These are phyloP conservation scores for Alternaria brassicicola DNA, from an alignment of 2,329 filamentous ascomycete genomes.

Conservation along the genomic window DNA sequence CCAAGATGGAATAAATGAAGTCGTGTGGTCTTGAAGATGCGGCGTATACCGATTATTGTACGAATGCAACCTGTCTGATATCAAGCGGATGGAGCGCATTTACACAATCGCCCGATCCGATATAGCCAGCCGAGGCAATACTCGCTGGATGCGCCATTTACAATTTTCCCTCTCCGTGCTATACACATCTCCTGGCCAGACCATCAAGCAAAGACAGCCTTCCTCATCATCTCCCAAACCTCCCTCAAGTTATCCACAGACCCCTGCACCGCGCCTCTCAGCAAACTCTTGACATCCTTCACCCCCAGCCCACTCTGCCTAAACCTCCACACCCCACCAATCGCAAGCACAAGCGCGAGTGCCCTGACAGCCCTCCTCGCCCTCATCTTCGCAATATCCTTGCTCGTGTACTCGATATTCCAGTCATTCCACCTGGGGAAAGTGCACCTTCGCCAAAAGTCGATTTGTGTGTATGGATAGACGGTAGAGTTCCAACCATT, in stretches of 20 bases:
- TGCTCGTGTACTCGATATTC: constrained; percentile 58
- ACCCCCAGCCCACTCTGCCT: constrained; percentile 31
- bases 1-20: neutral
- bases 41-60: neutral
- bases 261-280: constrained; percentile 18
- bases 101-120: neutral
- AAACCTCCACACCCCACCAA: constrained; percentile 36
- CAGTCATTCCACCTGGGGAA: constrained; percentile 63
- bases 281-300: constrained; percentile 24
- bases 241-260: constrained; percentile 12
- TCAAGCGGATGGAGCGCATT: neutral
- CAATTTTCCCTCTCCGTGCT: neutral
- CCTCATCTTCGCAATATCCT: constrained; percentile 51
- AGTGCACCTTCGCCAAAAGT: constrained; percentile 58
- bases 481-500: constrained; percentile 80
- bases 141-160: neutral
- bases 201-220: neutral
- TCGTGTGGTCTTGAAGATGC: neutral
- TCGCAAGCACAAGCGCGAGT: constrained; percentile 24
- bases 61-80: neutral
- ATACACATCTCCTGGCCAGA: neutral
- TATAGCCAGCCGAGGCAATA: neutral
- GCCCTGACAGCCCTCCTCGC: constrained; percentile 22
- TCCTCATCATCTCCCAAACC: constrained; percentile 5
- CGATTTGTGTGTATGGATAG: constrained; percentile 61